Evolutionary conservation across 164 flowering plant genomes (phyloP).

Genomic region (Vitis labrusca): DNA sequence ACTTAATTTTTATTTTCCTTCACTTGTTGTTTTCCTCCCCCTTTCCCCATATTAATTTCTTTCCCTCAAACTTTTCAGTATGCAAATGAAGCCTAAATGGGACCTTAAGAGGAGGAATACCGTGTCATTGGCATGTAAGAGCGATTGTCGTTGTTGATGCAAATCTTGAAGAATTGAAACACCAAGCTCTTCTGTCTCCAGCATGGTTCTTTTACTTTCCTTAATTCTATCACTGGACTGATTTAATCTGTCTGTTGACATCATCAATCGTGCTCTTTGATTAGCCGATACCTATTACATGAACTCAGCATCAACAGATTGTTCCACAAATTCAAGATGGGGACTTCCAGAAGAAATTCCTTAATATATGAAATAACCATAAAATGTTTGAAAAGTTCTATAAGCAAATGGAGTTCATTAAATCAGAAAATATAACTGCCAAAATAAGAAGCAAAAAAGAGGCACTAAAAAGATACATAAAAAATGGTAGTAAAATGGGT

Average conservation of each 20-base stretch:
- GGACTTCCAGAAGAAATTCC: background rate
- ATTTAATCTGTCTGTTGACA: constrained; percentile 49
- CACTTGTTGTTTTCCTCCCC: too few relatives aligned
- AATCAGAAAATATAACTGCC: background rate
- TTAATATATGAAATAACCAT: background rate
- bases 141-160: constrained; percentile 64
- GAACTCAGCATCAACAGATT: background rate
- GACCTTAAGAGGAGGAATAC: constrained; percentile 20
- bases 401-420: background rate
- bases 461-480: too few relatives aligned
- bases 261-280: constrained; percentile 52
- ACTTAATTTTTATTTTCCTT: too few relatives aligned
- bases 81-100: too few relatives aligned
- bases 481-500: background rate
- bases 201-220: constrained; percentile 67
- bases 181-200: constrained; percentile 78
- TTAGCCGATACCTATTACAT: constrained; percentile 52
- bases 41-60: too few relatives aligned
- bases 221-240: constrained; percentile 51
- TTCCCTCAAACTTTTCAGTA: too few relatives aligned
- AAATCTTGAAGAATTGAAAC: constrained; percentile 73
- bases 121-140: constrained; percentile 52
- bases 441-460: background rate
- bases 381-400: background rate
- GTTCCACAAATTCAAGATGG: background rate